Evolutionary conservation across 2,329 filamentous ascomycete species (phyloP), one percentile per base, ranked within the genome.

Genomic region (Calonectria naviculata): DNA sequence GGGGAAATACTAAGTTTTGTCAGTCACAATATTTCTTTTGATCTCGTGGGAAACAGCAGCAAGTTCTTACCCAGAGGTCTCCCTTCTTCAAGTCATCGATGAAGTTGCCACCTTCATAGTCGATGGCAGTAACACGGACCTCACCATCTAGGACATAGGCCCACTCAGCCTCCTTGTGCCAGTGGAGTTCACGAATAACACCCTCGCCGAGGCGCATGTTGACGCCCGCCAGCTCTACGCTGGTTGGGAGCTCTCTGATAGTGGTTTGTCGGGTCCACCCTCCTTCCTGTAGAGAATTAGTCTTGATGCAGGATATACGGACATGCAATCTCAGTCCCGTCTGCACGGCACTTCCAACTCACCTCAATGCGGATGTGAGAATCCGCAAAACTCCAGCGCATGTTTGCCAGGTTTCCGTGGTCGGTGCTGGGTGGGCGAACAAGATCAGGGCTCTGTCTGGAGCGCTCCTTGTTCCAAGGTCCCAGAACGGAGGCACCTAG

Each of bases 141-240:
- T 88, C 87, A 62, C 93, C 93, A 68, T 92, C 89, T 0, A 95
- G 88, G 3, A 95, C 91, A 73, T 93, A 94, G 0, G 92, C 92
- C 93, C 93, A 95, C 79, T 95, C 93, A 42, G 92, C 93, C 80
- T 94, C 92, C 76, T 93, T 94, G 85, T 95, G 93, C 93, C 93
- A 95, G 79, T 95, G 93, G 10, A 95, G 86, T 80, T 95, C 93
- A 31, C 93, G 91, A 75, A 94, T 94, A 36, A 92, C 93, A 41
- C 93, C 92, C 73, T 90, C 84, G 44, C 92, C 93, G 3, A 95
- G 89, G 13, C 93, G 89, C 93, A 95, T 95, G 80, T 95, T 94
- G 66, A 95, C 93, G 46, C 91, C 91, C 2, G 93, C 93, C 52
- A 95, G 87, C 79, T 94, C 92, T n/a, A 90, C 87, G 75, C 90